These are phyloP conservation scores for Rhizophagus prolifer DNA, from an alignment of 192 early-diverging fungal genomes.

Conservation along the genomic window DNA sequence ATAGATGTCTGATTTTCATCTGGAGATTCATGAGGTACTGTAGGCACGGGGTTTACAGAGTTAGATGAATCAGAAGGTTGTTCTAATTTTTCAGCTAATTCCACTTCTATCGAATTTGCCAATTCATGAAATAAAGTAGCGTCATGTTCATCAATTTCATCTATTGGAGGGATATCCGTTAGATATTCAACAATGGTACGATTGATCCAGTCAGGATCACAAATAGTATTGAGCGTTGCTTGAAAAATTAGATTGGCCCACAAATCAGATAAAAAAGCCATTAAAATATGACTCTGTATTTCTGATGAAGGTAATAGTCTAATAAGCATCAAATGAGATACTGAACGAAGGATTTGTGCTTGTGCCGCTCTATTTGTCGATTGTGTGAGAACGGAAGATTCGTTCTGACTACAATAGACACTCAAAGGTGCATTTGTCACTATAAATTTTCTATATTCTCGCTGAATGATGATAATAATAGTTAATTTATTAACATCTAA, in stretches of 20 bases:
- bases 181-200: conserved; percentile 50
- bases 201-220: conserved; percentile 58
- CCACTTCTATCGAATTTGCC: conserved; percentile 21
- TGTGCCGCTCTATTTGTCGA: conserved; percentile 40
- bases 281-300: conserved; percentile 38
- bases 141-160: conserved; percentile 13
- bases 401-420: background rate
- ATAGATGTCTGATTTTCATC: background rate
- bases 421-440: background rate
- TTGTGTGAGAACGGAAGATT: conserved; percentile 41
- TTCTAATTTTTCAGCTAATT: conserved; percentile 12
- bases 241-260: conserved; percentile 50
- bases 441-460: conserved; percentile 34
- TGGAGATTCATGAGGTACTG: background rate
- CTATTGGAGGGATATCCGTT: conserved; percentile 15
- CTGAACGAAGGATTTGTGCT: conserved; percentile 34
- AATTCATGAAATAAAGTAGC: conserved; percentile 15
- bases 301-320: conserved; percentile 46
- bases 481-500: background rate
- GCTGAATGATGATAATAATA: conserved; percentile 5
- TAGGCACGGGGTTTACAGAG: background rate
- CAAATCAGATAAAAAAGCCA: conserved; percentile 50
- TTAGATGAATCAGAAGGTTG: conserved; percentile 1
- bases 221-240: conserved; percentile 40
- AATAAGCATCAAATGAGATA: conserved; percentile 36